Conservation (phyloP, 2,329 filamentous ascomycete genomes). For the Pseudogymnoascus sp. region DNA sequence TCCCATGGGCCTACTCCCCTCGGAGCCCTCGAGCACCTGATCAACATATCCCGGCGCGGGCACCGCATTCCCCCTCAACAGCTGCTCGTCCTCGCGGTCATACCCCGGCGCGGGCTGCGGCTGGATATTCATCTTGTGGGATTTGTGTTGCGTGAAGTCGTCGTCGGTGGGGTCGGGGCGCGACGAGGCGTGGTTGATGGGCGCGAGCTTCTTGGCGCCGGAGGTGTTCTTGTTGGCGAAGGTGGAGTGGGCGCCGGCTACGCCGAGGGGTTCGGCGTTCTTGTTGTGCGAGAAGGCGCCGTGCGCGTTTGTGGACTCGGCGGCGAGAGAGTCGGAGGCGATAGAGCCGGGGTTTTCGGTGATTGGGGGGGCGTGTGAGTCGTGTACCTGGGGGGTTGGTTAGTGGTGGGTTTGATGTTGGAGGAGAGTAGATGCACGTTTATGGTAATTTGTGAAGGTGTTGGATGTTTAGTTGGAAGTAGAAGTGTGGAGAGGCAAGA, state of each 20-base stretch:
- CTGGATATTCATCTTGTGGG: conserved; percentile 11
- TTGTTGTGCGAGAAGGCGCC: conserved; percentile 58
- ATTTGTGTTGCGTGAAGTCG: conserved; percentile 9
- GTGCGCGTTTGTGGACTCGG: conserved; percentile 55
- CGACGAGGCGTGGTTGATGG: conserved; percentile 22
- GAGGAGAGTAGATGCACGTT: neutral
- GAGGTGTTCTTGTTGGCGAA: conserved; percentile 50
- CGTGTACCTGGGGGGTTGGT: conserved; percentile 39
- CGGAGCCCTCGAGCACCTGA: neutral
- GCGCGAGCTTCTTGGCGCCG: conserved; percentile 41
- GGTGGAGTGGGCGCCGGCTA: conserved; percentile 46
- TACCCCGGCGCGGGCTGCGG: conserved; percentile 9
- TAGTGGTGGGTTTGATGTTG: neutral
- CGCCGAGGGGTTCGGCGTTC: conserved; percentile 41
- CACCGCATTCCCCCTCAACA: conserved; percentile 13
- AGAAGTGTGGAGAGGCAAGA: neutral
- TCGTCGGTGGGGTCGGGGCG: conserved; percentile 10
- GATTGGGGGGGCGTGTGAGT: conserved; percentile 43
- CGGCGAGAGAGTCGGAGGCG: conserved; percentile 64
- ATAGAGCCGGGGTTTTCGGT: conserved; percentile 59
- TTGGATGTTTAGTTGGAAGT: neutral
- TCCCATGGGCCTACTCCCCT: conserved; percentile 21
- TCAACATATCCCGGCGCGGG: conserved; percentile 25
- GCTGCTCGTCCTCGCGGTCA: conserved; percentile 10
- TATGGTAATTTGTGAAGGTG: neutral